Evolutionary conservation across 306 rosid genomes (phyloP), one percentile per base, ranked within the genome.

Genomic region (Crataegus laevigata): DNA sequence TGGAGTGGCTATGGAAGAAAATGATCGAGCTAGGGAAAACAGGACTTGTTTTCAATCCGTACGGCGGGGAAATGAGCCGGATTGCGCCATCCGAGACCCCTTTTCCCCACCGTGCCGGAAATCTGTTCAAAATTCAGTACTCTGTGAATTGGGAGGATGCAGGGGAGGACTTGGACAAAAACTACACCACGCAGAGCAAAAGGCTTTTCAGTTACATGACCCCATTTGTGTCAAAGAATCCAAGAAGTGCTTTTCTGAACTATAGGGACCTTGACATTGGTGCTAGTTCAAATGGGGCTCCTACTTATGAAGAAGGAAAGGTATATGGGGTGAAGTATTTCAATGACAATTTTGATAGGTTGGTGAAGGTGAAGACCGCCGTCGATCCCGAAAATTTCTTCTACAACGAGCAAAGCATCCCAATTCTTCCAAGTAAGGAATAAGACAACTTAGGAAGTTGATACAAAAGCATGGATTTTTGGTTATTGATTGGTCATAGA

Each of bases 261-360:
- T 91, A 91, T 24, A 85, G 97, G 57, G 97, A 91, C 82, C 84
- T 91, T 67, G 97, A 91, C 84, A 87, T 91, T 80, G 97, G 97
- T 42, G 24, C 69, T 24, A 91, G 73, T 67, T 60, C 32, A 12
- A 76, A 68, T 30, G 90, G 78, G 42, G 57, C 26, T 52, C 72
- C 86, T 24, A 85, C 77, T 34, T 91, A 72, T 4, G 68, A 70
- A 60, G 90, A 88, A 17, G 97, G 89, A 43, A 47, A 72, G 69
- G 93, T 84, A 28, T 91, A 86, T 72, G 91, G 96, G 19, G 15
- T 55, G 2, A 91, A 77, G 86, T 91, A 89, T 73, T 91, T 89
- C 75, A 81, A 84, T 17, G 74, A 66, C 67, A 91, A 91, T 71
- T 91, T 81, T 45, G 82, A 81, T 14, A 82, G 97, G 63, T 75